Base-by-base conservation (phyloP, 2,329 filamentous ascomycete species). In the Exophiala calicioides region DNA sequence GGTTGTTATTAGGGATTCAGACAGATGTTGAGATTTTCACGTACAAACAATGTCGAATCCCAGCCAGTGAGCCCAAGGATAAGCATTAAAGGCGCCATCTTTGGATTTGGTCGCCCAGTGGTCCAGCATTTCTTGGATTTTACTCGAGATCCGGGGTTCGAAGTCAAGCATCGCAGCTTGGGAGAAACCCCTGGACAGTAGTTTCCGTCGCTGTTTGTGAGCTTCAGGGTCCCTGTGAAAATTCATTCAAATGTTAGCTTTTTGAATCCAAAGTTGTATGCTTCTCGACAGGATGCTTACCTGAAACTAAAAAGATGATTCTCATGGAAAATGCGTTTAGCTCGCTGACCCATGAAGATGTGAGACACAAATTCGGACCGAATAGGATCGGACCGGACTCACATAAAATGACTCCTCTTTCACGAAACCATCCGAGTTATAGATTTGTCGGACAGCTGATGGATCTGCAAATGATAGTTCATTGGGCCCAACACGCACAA, bases 361-460 rank as follows among this genome's bases (percentile, higher is more conserved):
- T n/a, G n/a, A n/a, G n/a, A n/a, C n/a, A n/a, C n/a, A n/a, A n/a
- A 23, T 21, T 3, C 7, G 15, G 8, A 40, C 21, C 21, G 20
- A 26, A 18, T 27, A 16, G 30, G 3, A 10, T 20, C 2, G 12
- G 18, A 7, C 9, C 26, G 37, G 13, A 9, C 37, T 10, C 24
- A 42, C 38, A 24, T 49, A 49, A 33, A 49, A 49, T 7, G 38
- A 37, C 39, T 49, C 38, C 32, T 49, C 46, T 23, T 49, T 49
- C 18, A 38, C 46, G 23, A 49, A 49, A n/a, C 18, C 35, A 18
- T 29, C 13, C 3, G 26, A 38, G 8, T 16, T 44, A 63, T 93
- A 94, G 32, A 93, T 90, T 5, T 73, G 71, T 65, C 86, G 87
- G 56, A 91, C 72, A 0, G 85, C 85, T 47, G 78, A 78, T 0